Base-by-base conservation (phyloP, 768 basidiomycete species). In the Suillus bovinus region DNA sequence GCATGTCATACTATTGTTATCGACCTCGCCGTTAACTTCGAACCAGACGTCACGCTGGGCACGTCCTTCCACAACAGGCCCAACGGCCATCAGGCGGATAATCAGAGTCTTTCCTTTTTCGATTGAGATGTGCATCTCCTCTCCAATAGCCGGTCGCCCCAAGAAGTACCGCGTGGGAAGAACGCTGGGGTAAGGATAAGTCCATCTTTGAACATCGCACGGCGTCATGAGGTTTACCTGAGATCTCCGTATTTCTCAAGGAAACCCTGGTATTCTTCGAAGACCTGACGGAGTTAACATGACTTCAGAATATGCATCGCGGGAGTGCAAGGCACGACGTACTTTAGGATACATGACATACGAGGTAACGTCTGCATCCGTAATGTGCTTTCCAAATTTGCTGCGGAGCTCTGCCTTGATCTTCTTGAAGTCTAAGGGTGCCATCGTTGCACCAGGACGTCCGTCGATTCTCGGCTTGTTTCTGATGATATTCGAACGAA, bases 291-390 rank as follows among this genome's bases (percentile, higher is more conserved):
- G 42, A 63, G 66, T 61, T 68, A 57, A 61, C 59, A 47, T 66
- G 47, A 34, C 46, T 29, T 63, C 66, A 53, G 47, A 27, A 47
- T 54, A 44, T 29, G 54, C 38, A 38, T 57, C 52, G 63, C 52
- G 34, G 60, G 58, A 66, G 46, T 10, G 57, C 36, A 36, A 61
- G 63, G 42, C 2, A 61, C 60, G 52, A 68, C 72, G 53, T 66
- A 91, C 94, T 88, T 97, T 96, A 47, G 96, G 95, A 74, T 98
- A 99, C 96, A 99, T 98, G 74, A 92, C 91, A 81, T 94, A 97
- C 58, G 93, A 95, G 42, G 89, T 87, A 52, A 99, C 96, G 76
- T 99, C 97, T 56, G 83, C 81, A 74, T 96, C 94, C 11, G 91
- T 91, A 73, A 99, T 96, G 72, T 94, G 90, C 76, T 92, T 93